These are phyloP conservation scores for Coccomyxa subellipsoidea DNA, from an alignment of 163 green algal species.

Conservation along the genomic window DNA sequence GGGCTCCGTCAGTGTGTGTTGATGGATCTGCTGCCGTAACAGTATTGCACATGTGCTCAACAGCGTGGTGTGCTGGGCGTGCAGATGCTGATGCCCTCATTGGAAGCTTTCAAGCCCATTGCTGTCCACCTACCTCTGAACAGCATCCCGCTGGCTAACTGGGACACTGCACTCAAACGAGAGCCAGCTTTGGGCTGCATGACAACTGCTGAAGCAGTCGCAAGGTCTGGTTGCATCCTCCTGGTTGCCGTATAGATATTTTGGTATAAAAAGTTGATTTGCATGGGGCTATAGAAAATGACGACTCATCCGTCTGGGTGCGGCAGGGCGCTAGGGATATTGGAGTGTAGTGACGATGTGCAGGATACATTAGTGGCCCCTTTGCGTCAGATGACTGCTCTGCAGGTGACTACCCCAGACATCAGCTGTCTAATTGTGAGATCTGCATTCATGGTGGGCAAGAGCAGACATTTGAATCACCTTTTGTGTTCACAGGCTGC, in stretches of 20 bases:
- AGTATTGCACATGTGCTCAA: neutral
- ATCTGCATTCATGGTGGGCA: neutral
- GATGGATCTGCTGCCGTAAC: too few relatives aligned
- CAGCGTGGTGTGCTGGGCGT: too few relatives aligned
- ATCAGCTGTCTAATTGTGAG: neutral
- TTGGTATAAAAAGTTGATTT: neutral
- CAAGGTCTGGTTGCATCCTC: constrained; percentile 1
- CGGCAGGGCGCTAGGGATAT: neutral
- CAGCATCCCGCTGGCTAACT: neutral
- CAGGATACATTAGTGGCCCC: neutral
- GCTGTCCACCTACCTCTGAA: neutral
- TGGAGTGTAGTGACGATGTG: neutral
- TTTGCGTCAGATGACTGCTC: neutral
- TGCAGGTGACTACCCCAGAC: neutral
- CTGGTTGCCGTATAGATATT: too few relatives aligned
- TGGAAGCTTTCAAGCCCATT: neutral
- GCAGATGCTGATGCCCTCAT: neutral
- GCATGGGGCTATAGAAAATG: neutral
- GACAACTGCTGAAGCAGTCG: neutral
- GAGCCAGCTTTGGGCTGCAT: neutral
- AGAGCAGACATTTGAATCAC: neutral
- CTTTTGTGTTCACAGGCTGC: neutral
- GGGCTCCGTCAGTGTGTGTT: neutral
- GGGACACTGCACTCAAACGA: neutral
- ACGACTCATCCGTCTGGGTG: neutral